A percentile compares a stretch with the other conserved stretches of the same genome.
Evolutionary conservation across 352 stramenopile species (phyloP).

Genomic region (Globisporangium mamillatum): DNA sequence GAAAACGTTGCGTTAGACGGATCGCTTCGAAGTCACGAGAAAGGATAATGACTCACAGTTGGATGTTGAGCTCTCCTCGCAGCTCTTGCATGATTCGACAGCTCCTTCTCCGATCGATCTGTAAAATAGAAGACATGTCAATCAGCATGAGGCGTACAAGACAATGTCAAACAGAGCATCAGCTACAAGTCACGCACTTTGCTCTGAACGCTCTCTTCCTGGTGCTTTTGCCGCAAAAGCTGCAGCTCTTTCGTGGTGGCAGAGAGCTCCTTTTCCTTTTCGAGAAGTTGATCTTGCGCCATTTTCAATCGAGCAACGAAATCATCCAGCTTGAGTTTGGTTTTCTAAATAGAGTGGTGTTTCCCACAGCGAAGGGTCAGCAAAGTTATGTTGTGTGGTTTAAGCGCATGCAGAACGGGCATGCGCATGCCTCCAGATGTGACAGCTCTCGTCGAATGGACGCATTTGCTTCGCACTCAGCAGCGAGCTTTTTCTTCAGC

Average conservation of each 20-base stretch:
- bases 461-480: not conserved
- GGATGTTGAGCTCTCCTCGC: slow-evolving; percentile 20
- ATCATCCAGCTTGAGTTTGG: slow-evolving; percentile 1
- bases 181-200: slow-evolving; percentile 7
- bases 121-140: too few relatives aligned
- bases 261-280: slow-evolving; percentile 18
- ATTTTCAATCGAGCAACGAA: not conserved
- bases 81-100: slow-evolving; percentile 25
- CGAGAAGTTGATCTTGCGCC: slow-evolving; percentile 5
- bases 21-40: not conserved
- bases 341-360: not conserved
- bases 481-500: slow-evolving; percentile 12
- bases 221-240: slow-evolving; percentile 9
- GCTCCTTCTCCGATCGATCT: slow-evolving; percentile 25
- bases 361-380: too few relatives aligned
- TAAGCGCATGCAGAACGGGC: not conserved
- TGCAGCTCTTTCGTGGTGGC: slow-evolving; percentile 11
- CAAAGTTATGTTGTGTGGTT: not conserved
- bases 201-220: slow-evolving; percentile 20
- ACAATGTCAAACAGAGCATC: too few relatives aligned
- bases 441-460: not conserved
- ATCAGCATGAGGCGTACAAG: too few relatives aligned
- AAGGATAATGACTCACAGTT: slow-evolving; percentile 11
- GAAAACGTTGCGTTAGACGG: too few relatives aligned
- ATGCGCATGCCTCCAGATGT: slow-evolving; percentile 1